These are phyloP conservation scores for Mycosphaerella arachidis DNA, from an alignment of 2,329 filamentous ascomycete genomes.

Conservation along the genomic window DNA sequence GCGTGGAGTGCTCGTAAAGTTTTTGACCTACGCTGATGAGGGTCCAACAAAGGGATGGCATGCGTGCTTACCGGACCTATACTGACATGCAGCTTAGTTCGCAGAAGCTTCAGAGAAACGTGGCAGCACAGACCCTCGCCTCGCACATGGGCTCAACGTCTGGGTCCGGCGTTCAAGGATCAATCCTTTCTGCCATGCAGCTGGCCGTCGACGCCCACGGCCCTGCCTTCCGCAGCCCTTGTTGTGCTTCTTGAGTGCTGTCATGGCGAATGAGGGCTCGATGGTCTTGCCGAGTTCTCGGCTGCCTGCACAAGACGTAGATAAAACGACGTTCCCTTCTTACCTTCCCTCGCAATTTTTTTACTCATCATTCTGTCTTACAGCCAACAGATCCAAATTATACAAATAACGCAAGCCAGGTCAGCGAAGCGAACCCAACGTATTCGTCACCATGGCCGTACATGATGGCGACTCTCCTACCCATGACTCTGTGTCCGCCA, in stretches of 20 bases:
- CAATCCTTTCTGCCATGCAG: conserved; percentile 1
- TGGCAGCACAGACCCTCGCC: neutral
- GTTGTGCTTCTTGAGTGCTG: conserved; percentile 10
- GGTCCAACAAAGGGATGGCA: neutral
- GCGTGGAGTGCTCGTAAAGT: neutral
- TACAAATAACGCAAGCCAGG: neutral
- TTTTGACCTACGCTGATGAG: neutral
- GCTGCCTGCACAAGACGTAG: conserved; percentile 4
- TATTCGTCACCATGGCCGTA: conserved; percentile 22
- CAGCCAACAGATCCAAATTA: neutral
- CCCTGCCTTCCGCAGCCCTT: conserved; percentile 13
- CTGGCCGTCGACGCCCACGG: conserved; percentile 9
- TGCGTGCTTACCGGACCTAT: neutral
- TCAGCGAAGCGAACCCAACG: neutral
- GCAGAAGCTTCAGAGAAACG: neutral
- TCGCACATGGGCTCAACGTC: conserved; percentile 1
- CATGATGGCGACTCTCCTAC: conserved; percentile 21
- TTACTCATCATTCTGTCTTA: neutral
- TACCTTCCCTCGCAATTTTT: neutral
- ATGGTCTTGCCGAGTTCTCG: conserved; percentile 12
- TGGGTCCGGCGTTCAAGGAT: neutral
- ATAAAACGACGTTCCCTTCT: conserved; percentile 13
- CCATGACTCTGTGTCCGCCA: conserved; percentile 12
- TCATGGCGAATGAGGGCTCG: conserved; percentile 8
- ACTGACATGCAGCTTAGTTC: neutral